Evolutionary conservation across 129 eudicot species (phyloP), one percentile per base, ranked within the genome.

Genomic region (Escallonia herrerae): DNA sequence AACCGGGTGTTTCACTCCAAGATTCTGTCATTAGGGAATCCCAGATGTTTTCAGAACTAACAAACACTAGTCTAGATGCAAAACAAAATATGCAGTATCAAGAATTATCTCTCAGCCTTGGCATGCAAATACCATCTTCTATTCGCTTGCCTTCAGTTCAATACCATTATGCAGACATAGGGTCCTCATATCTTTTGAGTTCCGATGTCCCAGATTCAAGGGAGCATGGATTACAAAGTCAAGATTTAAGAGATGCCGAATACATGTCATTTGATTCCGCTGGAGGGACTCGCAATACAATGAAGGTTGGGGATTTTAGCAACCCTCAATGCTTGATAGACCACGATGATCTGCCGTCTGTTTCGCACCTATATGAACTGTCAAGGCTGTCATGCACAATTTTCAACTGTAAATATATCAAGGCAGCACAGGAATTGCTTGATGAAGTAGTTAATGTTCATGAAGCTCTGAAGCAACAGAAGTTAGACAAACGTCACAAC

Each of bases 61-160:
- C 48, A 70, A 65, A 54, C 15, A 22, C 33, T 22, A 39, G 48
- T 66, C 69, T 65, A 15, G 78, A 65, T 8, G 81, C 76, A 40
- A 81, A 79, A 52, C 80, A 67, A 15, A 74, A 79, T 67, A 62
- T 77, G 44, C 83, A 80, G 43, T 76, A 80, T 68, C 87, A 85
- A 70, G 96, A 84, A 38, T 77, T 91, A 66, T 87, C 97, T 45
- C 89, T 91, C 38, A 87, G 89, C 65, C 74, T 91, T 56, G 93
- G 97, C 15, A 83, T 78, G 66, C 90, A 84, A 58, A 62, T 84
- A 68, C 84, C 86, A 2, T 72, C 94, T 54, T 52, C 79, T 12
- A 53, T 81, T 69, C 80, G 71, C 62, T 50, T 76, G 65, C 80
- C 86, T 63, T 70, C 86, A 2, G 74, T 82, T 72, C 80, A 78